Evolutionary conservation across 1,139 yeast species (phyloP), one percentile per base, ranked within the genome.

Genomic region (Debaryomyces robertsiae): DNA sequence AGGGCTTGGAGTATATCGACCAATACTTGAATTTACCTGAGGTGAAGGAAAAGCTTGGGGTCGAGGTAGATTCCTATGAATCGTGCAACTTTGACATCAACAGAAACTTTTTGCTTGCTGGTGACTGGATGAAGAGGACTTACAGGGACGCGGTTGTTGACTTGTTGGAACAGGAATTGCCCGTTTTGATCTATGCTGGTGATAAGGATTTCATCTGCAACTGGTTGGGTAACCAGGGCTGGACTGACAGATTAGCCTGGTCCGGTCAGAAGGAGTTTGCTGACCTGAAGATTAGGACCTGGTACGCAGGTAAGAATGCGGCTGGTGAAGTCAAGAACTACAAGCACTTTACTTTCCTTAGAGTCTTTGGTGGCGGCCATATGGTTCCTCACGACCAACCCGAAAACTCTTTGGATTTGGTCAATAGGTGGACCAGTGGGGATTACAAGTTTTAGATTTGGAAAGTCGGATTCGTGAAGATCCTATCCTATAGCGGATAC

Each of bases 91-190:
- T 83, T 60, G 93, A 85, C 54, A 78, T 88, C 52, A 84, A 84
- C 76, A 79, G 87, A 61, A 84, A 84, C 75, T 91, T 91, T 64
- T 61, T 84, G 56, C 82, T 87, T 60, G 88, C 89, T 24, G 93
- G 95, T 57, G 95, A 88, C 65, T 86, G 95, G 94, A 85, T 85
- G 94, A 84, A 84, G 63, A 19, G 7, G 22, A 93, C 95, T 37
- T 87, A 82, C 69, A 65, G 79, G 64, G 79, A 81, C 79, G 83
- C 81, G 45, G 83, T 82, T 37, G 66, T 73, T 40, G 76, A 77
- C 34, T 64, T 82, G 47, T 70, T 82, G 54, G 79, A 79, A 52
- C 60, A 75, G 35, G 81, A 72, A 18, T 55, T 84, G 40, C 94
- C 94, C 13, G 85, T 84, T 17, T 74, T 85, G 58, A 77, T 85